These are phyloP conservation scores for Cryptococcus sp. DNA, from an alignment of 1,284 basidiomycete species.

Conservation along the genomic window DNA sequence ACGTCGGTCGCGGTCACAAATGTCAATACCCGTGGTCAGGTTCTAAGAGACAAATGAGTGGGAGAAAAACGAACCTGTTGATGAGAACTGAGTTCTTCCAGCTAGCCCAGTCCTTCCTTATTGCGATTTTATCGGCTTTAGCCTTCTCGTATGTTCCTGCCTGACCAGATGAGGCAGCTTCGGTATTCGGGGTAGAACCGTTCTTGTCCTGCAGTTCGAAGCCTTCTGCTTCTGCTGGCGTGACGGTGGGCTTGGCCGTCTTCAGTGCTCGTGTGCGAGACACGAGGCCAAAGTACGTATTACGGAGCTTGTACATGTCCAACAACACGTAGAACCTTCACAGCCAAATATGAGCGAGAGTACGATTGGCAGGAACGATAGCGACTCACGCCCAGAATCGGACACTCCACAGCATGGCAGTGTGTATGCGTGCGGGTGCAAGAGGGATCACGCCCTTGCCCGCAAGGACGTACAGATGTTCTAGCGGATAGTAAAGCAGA, in stretches of 20 bases:
- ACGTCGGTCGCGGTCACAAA: neutral
- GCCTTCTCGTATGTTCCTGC: slow-evolving; percentile 2
- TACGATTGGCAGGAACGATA: neutral
- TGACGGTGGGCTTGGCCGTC: slow-evolving; percentile 22
- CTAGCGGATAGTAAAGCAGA: slow-evolving; percentile 46
- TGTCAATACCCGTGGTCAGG: too few relatives aligned
- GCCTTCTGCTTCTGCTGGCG: slow-evolving; percentile 33
- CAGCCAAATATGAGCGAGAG: neutral
- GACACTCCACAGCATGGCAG: slow-evolving; percentile 39
- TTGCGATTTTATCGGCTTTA: slow-evolving; percentile 2
- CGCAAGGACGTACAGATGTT: slow-evolving; percentile 47
- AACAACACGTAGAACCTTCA: slow-evolving; percentile 45
- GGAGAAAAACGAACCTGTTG: slow-evolving; percentile 33
- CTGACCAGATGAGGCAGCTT: neutral
- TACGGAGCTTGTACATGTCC: slow-evolving; percentile 35
- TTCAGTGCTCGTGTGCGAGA: slow-evolving; percentile 25
- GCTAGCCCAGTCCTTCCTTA: slow-evolving; percentile 34
- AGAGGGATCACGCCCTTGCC: slow-evolving; percentile 45
- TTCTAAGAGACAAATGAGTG: neutral
- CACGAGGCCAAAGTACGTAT: slow-evolving; percentile 24
- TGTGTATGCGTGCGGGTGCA: slow-evolving; percentile 20
- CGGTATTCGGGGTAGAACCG: neutral
- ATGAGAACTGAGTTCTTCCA: slow-evolving; percentile 38
- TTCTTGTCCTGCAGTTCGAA: slow-evolving; percentile 36
- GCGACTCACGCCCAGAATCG: slow-evolving; percentile 51